Base-by-base conservation (phyloP, 805 yeast species). In the Cephaloascus fragrans region DNA sequence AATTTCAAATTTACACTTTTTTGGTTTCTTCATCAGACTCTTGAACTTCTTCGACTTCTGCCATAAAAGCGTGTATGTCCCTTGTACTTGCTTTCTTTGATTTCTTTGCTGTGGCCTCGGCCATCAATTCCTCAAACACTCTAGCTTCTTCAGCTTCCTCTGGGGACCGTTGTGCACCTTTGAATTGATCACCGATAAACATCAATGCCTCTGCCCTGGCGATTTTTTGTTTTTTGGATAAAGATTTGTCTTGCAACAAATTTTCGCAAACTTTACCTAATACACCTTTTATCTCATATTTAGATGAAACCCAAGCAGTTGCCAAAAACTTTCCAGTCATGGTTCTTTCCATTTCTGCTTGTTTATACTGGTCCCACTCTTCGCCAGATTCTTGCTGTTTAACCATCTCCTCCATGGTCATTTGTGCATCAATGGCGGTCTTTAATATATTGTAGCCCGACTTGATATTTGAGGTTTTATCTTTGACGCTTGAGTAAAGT, bases 221-320 rank as follows among this genome's bases (percentile, higher is more conserved):
- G 3, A 75, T 49, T 46, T 94, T 76, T 50, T 78, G 81, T 43
- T 73, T 67, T 12, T 74, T 63, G 6, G 75, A 56, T n/a, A 83
- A 73, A 0, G 57, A 42, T 53, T 80, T 78, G 53, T 90, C 96
- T 37, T 56, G 52, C 39, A 67, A 55, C 2, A 66, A 48, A 41
- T 48, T 52, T 43, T 74, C 64, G 35, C 89, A 66, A 4, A 89
- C 83, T 42, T 69, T 71, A 47, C 85, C 93, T 56, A 93, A 85
- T 8, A 88, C 88, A 26, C 82, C 89, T 37, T 93, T 75, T 39
- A 89, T 79, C 62, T 93, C 99, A 59, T 78, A 81, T 48, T 83
- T 80, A 17, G 96, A 86, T 32, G 95, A 85, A 18, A 85, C 84
- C 99, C 99, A 93, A 16, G 95, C 94, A 1, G 96, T 88, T 5